Base-by-base conservation (phyloP, 805 yeast species). In the Pichia phayaonensis region DNA sequence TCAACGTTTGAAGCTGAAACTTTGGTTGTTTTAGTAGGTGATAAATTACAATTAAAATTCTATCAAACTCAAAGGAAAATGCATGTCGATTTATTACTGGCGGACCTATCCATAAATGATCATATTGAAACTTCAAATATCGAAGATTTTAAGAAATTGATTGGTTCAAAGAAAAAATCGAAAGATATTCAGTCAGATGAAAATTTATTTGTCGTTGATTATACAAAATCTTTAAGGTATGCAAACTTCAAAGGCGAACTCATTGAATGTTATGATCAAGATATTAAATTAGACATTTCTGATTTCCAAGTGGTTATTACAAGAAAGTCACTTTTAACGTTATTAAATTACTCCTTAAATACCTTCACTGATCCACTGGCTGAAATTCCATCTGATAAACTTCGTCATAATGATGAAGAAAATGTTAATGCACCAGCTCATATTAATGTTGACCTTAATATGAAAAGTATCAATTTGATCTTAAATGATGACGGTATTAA, bases 321-420 rank as follows among this genome's bases (percentile, higher is more conserved):
- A 0, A 80, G 97, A 45, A 85, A 80, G 60, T 85, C 95, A 1
- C 67, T 86, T 16, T 72, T 94, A 54, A 84, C 95, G 1, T 69
- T 94, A 15, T 67, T 92, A 55, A 92, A 90, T 63, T 94, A 84
- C 63, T 73, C 86, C 2, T 70, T 90, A 60, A 86, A 89, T 43
- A 94, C 98, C 0, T 94, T 94, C 63, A 85, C 97, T 0, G 84
- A 84, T 65, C 96, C 96, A 0, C 76, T 80, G 54, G 83, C 85
- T 7, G 81, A 79, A 42, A 70, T 81, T 1, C 86, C 88, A 0
- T 84, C 90, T 0, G 90, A 84, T 68, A 80, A 73, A 29, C 70
- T 85, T 52, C 79, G 83, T 49, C 90, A 85, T 58, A 84, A 84
- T 58, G 77, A 77, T 54, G 79, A 73, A n/a, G 69, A 74, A 38